These are phyloP conservation scores for Kwoniella sp. DNA, from an alignment of 768 basidiomycete genomes.

Conservation along the genomic window DNA sequence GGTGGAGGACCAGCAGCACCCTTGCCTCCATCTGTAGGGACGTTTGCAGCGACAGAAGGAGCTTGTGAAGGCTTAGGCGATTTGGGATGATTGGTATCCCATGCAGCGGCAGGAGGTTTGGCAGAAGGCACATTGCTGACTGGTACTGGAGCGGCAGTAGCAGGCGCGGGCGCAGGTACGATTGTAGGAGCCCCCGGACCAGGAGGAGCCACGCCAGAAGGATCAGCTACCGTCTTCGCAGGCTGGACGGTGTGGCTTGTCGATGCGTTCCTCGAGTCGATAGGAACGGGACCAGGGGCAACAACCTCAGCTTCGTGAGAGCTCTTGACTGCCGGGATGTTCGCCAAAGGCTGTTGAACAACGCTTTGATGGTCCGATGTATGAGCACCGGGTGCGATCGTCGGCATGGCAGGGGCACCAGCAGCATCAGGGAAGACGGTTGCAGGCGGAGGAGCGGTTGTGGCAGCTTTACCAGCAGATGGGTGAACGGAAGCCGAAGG, in stretches of 20 bases:
- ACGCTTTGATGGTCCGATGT: constrained; percentile 13
- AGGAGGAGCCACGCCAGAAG: constrained; percentile 6
- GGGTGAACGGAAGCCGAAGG: constrained; percentile 20
- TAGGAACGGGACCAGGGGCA: constrained; percentile 12
- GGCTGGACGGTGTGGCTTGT: constrained; percentile 12
- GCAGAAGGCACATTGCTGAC: constrained; percentile 15
- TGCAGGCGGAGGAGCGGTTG: background rate
- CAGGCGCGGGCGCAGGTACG: constrained; percentile 16
- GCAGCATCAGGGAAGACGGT: constrained; percentile 9
- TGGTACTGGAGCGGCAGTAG: background rate
- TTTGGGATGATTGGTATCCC: constrained; percentile 29
- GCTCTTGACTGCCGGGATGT: constrained; percentile 13
- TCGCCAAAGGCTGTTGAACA: constrained; percentile 9
- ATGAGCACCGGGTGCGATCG: constrained; percentile 8
- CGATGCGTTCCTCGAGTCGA: constrained; percentile 15
- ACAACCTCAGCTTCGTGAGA: constrained; percentile 6
- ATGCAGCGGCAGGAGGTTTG: constrained; percentile 5
- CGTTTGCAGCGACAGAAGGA: constrained; percentile 14
- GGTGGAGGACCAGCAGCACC: constrained; percentile 6
- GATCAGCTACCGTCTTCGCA: constrained; percentile 7
- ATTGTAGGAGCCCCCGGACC: background rate
- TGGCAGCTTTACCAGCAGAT: constrained; percentile 6
- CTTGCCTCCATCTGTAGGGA: constrained; percentile 16
- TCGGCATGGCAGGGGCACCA: constrained; percentile 11
- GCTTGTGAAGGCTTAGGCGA: constrained; percentile 14